Percentiles rank a stretch among this genome's conserved stretches.
phyloP scores from a whole-genome alignment of 441 rosid species.

The Macaranga tanarius region DNA sequence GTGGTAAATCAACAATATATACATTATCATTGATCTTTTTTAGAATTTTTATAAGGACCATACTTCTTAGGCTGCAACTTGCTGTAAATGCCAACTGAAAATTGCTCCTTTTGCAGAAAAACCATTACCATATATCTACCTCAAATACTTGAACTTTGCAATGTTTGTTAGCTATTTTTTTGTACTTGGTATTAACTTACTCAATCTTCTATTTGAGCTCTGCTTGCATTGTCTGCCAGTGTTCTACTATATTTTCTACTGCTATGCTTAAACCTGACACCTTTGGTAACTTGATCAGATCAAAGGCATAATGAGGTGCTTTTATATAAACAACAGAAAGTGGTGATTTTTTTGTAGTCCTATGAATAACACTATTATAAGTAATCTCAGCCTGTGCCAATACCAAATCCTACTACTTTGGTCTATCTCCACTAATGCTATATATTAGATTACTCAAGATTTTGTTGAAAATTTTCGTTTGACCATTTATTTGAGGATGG shows the following conservation, averaged over 20 bases:
- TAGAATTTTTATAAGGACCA: too few relatives aligned
- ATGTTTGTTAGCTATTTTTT: not conserved
- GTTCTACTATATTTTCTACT: not conserved
- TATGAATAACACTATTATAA: too few relatives aligned
- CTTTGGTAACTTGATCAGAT: not conserved
- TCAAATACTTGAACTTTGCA: too few relatives aligned
- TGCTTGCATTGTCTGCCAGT: not conserved
- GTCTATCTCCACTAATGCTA: not conserved
- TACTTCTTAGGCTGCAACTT: not conserved
- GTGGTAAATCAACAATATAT: too few relatives aligned
- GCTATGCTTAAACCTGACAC: not conserved
- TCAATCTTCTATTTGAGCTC: not conserved
- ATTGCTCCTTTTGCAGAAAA: too few relatives aligned
- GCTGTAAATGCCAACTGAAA: not conserved
- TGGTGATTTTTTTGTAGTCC: not conserved
- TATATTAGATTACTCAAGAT: too few relatives aligned
- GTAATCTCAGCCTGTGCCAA: not conserved
- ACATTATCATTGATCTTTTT: too few relatives aligned
- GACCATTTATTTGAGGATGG: too few relatives aligned
- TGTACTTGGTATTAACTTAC: too few relatives aligned
- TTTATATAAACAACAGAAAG: too few relatives aligned
- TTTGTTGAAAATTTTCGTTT: too few relatives aligned
- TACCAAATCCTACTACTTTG: not conserved
- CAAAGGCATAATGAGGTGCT: not conserved
- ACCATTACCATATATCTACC: too few relatives aligned